Conservation (phyloP, 148 eudicot genomes). For the Amaranthus hypochondriacus region DNA sequence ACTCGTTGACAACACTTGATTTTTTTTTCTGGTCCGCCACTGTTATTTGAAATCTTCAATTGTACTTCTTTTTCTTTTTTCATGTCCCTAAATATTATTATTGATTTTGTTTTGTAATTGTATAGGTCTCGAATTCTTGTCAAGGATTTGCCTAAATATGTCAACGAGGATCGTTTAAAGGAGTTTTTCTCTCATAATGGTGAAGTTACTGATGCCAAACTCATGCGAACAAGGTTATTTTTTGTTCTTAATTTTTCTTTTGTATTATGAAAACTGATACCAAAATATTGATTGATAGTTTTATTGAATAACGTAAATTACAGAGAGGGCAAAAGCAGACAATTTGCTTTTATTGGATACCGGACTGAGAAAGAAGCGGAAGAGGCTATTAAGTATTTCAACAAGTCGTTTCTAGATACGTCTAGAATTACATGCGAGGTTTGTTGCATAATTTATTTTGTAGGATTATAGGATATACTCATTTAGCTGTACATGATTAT, state of each 20-base stretch:
- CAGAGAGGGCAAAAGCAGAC: constrained; percentile 91
- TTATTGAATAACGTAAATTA: background rate
- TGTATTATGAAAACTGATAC: background rate
- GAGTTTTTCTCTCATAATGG: constrained; percentile 83
- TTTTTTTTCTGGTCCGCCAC: too few relatives aligned
- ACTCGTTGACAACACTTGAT: too few relatives aligned
- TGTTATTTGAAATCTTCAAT: too few relatives aligned
- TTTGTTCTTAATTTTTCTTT: background rate
- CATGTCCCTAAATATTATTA: too few relatives aligned
- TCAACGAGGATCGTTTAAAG: constrained; percentile 59
- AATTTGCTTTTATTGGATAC: constrained; percentile 86
- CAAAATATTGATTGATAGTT: too few relatives aligned
- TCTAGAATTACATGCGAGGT: constrained; percentile 79
- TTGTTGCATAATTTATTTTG: constrained; percentile 11
- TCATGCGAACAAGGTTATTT: constrained; percentile 67
- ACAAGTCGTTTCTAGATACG: constrained; percentile 68
- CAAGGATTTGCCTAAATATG: constrained; percentile 72
- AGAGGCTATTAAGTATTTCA: constrained; percentile 71
- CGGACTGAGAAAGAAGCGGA: constrained; percentile 72
- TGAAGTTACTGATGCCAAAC: constrained; percentile 89
- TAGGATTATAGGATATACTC: background rate
- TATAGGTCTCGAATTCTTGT: constrained; percentile 79
- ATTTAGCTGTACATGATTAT: too few relatives aligned
- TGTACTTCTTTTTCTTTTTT: too few relatives aligned
- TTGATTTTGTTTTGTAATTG: background rate